phyloP scores from a whole-genome alignment of 2,329 filamentous ascomycete genomes.

The Fusarium acutatum region DNA sequence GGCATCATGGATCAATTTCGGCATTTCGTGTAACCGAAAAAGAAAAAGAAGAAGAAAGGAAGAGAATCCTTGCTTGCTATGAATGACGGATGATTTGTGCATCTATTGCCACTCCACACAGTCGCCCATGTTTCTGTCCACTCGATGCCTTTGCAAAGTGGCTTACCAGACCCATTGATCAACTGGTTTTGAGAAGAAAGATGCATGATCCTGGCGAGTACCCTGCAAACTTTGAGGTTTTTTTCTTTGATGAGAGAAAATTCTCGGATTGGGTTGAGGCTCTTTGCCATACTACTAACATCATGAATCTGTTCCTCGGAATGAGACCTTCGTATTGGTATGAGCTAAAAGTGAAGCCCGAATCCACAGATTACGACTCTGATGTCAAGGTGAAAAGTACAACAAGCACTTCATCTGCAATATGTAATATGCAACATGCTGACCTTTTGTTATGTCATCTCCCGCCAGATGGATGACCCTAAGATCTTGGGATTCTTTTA shows the following conservation, averaged over 20 bases:
- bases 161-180: constrained; percentile 18
- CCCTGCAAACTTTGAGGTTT: constrained; percentile 3
- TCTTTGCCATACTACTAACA: background rate
- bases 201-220: constrained; percentile 11
- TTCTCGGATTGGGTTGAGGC: background rate
- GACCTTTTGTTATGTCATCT: constrained; percentile 23
- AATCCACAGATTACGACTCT: background rate
- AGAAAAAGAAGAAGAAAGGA: background rate
- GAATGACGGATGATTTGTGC: background rate
- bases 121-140: background rate
- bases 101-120: constrained; percentile 15
- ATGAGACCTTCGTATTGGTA: background rate
- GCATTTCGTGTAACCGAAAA: constrained; percentile 1
- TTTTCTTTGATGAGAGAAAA: background rate
- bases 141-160: background rate
- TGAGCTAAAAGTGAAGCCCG: background rate
- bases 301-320: background rate
- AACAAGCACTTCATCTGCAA: background rate
- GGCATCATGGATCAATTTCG: constrained; percentile 11
- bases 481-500: constrained; percentile 1
- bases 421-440: background rate
- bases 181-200: constrained; percentile 3
- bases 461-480: constrained; percentile 22
- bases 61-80: constrained; percentile 1
- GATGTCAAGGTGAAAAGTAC: background rate